Evolutionary conservation across 495 filamentous ascomycete species (phyloP), one percentile per base, ranked within the genome.

Genomic region (Penicilliopsis zonata): DNA sequence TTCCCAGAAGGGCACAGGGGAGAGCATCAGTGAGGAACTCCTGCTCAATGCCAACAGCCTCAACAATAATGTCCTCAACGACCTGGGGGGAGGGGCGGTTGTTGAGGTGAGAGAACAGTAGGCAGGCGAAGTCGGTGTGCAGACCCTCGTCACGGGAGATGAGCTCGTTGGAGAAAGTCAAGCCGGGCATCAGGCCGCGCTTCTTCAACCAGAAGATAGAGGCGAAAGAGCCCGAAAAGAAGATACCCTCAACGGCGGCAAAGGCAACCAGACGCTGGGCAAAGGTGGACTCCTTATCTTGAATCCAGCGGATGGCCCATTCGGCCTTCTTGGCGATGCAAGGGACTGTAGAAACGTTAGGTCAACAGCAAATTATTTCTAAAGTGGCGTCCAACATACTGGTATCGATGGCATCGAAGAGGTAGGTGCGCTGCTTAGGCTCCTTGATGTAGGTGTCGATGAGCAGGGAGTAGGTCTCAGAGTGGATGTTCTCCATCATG

Each of bases 401-500:
- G 51, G 85, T 96, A 47, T 98, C 92, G 60, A 98, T 92, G 43
- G 90, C 90, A 52, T 98, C 90, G 62, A 98, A 96, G 31, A 98
- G 78, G 51, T 95, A 86, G 33, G 74, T 82, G 35, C 87, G 81
- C 67, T 98, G 90, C 59, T 84, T 82, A 36, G 86, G 84, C 69
- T 98, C 90, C 70, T 93, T 94, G 70, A 98, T 92, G 65, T 99
- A 99, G 40, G 92, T 99, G 52, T 99, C 90, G 57, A 99, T 99
- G 44, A 99, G 78, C 9, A 99, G 76, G 20, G 88, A 95, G 74
- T 99, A 99, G 29, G 90, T 99, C 65, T 99, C 90, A 17, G 90
- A 93, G 75, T 99, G 90, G 50, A 99, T 95, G 68, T 99, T 99
- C 76, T 99, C 90, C 83, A 99, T 96, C 90, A 99, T 99, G 69